Conservation (phyloP, 1,284 basidiomycete species). For the Tylopilus sp. region DNA sequence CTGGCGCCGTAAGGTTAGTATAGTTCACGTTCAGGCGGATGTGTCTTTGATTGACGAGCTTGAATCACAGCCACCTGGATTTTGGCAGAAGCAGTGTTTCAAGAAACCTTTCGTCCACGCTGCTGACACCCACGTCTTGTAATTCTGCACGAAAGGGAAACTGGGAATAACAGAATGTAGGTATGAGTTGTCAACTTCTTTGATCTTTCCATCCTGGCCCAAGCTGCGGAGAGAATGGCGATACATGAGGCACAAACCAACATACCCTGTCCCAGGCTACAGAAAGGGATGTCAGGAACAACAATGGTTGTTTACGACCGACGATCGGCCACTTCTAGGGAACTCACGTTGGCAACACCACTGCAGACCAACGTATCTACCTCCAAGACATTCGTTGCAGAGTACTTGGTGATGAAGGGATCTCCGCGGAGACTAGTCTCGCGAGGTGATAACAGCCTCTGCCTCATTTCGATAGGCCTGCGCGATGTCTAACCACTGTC, state of each 20-base stretch:
- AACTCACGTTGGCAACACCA: constrained; percentile 61
- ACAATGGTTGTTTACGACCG: background rate
- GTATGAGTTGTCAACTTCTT: constrained; percentile 45
- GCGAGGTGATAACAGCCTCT: constrained; percentile 56
- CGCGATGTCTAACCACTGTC: constrained; percentile 62
- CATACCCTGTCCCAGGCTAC: constrained; percentile 67
- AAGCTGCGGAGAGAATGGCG: constrained; percentile 59
- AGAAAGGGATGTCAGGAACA: constrained; percentile 7
- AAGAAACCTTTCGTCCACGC: constrained; percentile 66
- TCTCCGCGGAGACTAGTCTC: constrained; percentile 55
- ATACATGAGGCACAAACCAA: constrained; percentile 68
- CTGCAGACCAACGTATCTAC: constrained; percentile 58
- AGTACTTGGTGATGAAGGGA: constrained; percentile 63
- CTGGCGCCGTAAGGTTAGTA: constrained; percentile 42
- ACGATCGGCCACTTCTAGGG: background rate
- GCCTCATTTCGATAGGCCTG: constrained; percentile 58
- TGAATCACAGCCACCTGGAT: constrained; percentile 76
- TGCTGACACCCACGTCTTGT: constrained; percentile 78
- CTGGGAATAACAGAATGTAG: too few species aligned
- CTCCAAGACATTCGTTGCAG: constrained; percentile 58
- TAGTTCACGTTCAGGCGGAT: background rate
- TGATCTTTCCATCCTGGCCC: constrained; percentile 67
- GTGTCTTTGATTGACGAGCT: constrained; percentile 45
- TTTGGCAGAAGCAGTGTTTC: constrained; percentile 61
- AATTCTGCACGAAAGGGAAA: too few species aligned